phyloP scores from a whole-genome alignment of 148 eudicot genomes.

The Camellia lanceoleosa region DNA sequence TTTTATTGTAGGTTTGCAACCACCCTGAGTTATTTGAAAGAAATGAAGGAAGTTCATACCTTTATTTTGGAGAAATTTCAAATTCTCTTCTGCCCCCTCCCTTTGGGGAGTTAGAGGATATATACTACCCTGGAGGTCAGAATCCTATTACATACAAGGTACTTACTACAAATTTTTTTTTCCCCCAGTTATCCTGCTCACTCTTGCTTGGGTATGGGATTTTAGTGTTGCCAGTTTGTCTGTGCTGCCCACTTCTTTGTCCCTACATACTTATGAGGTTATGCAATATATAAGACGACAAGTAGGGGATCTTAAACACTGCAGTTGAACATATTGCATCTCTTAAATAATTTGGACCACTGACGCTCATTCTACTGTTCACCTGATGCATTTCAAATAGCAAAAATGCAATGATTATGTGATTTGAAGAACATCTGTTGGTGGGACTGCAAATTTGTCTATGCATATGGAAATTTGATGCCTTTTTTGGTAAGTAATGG shows the following conservation, averaged over 20 bases:
- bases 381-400: no score
- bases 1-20: slow-evolving; percentile 76
- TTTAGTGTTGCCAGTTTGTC: not conserved
- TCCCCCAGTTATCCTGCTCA: not conserved
- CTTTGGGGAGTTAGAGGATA: slow-evolving; percentile 86
- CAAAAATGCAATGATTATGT: no score
- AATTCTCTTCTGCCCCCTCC: slow-evolving; percentile 84
- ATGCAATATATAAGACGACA: not conserved
- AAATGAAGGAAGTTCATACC: slow-evolving; percentile 89
- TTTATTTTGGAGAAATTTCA: slow-evolving; percentile 76
- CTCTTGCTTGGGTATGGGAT: not conserved
- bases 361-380: no score
- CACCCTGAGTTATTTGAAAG: slow-evolving; percentile 99
- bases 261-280: not conserved
- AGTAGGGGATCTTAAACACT: not conserved
- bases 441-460: not conserved
- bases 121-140: slow-evolving; percentile 68
- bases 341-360: no score
- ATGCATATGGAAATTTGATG: not conserved
- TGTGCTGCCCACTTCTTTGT: not conserved
- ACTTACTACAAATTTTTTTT: not conserved
- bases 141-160: slow-evolving; percentile 90
- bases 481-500: no score
- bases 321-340: no score
- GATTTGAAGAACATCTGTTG: not conserved